These are phyloP conservation scores for Castanea sativa DNA, from an alignment of 306 rosid genomes.

Conservation along the genomic window DNA sequence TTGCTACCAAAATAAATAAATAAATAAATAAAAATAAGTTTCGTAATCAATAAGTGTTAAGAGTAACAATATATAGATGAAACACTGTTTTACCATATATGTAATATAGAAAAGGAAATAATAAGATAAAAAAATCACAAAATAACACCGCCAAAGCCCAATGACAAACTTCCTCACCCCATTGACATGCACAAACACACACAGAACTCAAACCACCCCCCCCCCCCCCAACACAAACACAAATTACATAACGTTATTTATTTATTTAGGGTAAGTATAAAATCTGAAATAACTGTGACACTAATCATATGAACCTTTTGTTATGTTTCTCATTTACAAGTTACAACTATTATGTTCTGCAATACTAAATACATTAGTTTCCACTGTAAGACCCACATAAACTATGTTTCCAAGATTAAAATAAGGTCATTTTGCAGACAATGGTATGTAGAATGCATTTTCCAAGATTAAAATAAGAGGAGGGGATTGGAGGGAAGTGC, in stretches of 20 bases:
- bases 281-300: too few relatives aligned
- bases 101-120: not conserved
- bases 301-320: too few relatives aligned
- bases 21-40: not conserved
- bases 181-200: not conserved
- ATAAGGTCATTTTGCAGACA: too few relatives aligned
- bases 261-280: too few relatives aligned
- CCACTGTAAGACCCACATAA: too few relatives aligned
- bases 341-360: too few relatives aligned
- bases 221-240: too few relatives aligned
- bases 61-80: constrained; percentile 7
- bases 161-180: constrained; percentile 5
- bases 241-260: too few relatives aligned
- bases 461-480: not conserved
- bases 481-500: not conserved
- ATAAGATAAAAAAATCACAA: not conserved
- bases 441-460: not conserved
- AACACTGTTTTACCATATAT: not conserved
- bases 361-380: too few relatives aligned
- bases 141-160: not conserved
- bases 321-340: too few relatives aligned
- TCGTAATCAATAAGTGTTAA: constrained; percentile 17
- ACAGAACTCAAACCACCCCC: too few relatives aligned
- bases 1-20: constrained; percentile 54
- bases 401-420: too few relatives aligned